Percentiles rank a stretch among this genome's conserved stretches.
These are phyloP conservation scores for Echites panduratus DNA, from an alignment of 257 asterid genomes.

Conservation along the genomic window DNA sequence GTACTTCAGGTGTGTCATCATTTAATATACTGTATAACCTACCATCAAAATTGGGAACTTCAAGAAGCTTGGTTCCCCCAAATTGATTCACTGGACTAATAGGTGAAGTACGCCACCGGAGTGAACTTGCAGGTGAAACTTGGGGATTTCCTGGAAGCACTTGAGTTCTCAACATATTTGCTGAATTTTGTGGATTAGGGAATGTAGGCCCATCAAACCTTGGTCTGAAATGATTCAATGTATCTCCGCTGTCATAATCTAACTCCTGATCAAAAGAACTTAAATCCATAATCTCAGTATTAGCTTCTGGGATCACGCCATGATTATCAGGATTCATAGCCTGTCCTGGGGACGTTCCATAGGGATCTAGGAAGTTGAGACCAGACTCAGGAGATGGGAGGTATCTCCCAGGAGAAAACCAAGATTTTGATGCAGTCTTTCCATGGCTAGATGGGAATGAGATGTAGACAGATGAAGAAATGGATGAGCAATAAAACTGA, in stretches of 20 bases:
- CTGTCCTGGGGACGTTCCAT: conserved; percentile 25
- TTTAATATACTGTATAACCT: conserved; percentile 24
- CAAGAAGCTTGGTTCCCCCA: conserved; percentile 28
- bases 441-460: conserved; percentile 31
- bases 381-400: conserved; percentile 47
- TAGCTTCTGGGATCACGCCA: conserved; percentile 25
- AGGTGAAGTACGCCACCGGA: conserved; percentile 43
- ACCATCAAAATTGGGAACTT: conserved; percentile 17
- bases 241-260: conserved; percentile 26
- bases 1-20: conserved; percentile 59
- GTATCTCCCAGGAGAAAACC: conserved; percentile 35
- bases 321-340: conserved; percentile 27
- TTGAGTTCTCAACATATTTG: conserved; percentile 23
- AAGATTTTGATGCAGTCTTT: conserved; percentile 36
- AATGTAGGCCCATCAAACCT: conserved; percentile 24
- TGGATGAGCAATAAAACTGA: conserved; percentile 9
- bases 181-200: conserved; percentile 30
- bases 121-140: conserved; percentile 30
- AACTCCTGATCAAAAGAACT: conserved; percentile 31
- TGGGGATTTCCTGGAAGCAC: conserved; percentile 26
- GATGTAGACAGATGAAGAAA: conserved; percentile 7
- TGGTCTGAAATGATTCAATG: conserved; percentile 27
- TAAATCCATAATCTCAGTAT: conserved; percentile 30
- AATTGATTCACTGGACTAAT: conserved; percentile 36
- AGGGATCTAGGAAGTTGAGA: conserved; percentile 21